Percentiles rank a stretch among this genome's conserved stretches.
Evolutionary conservation across 306 rosid species (phyloP).

Genomic region (Casuarina cunninghamiana): DNA sequence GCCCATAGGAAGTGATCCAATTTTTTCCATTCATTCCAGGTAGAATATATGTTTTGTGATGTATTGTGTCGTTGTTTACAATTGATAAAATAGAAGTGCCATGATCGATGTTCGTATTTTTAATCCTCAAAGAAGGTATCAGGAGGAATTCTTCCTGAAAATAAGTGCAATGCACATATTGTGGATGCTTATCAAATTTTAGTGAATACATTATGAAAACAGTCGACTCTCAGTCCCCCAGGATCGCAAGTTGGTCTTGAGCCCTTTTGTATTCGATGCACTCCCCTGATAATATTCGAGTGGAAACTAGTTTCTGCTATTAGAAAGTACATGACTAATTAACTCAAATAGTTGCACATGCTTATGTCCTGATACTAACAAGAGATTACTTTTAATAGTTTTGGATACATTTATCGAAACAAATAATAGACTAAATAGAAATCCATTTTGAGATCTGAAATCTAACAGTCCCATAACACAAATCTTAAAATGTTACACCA

Average conservation of each 20-base stretch:
- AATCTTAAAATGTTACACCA: neutral
- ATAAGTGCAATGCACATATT: neutral
- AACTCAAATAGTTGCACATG: too few relatives aligned
- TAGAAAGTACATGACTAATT: neutral
- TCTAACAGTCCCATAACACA: neutral
- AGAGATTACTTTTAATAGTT: neutral
- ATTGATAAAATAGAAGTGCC: slow-evolving; percentile 1
- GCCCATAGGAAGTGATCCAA: too few relatives aligned
- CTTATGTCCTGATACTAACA: neutral
- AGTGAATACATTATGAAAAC: neutral
- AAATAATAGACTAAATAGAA: neutral
- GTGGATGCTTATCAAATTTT: neutral
- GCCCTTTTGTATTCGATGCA: neutral
- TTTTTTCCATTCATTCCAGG: too few relatives aligned
- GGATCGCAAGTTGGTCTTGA: neutral
- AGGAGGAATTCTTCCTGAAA: neutral
- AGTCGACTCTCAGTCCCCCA: neutral
- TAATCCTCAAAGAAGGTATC: neutral
- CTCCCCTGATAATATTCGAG: neutral
- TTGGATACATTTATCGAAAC: too few relatives aligned
- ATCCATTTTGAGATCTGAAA: neutral
- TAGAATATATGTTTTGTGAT: neutral
- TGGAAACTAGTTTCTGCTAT: neutral
- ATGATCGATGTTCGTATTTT: neutral
- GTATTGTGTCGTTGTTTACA: neutral